phyloP scores from a whole-genome alignment of 116 monocot genomes.

The Phalaenopsis hybrid region DNA sequence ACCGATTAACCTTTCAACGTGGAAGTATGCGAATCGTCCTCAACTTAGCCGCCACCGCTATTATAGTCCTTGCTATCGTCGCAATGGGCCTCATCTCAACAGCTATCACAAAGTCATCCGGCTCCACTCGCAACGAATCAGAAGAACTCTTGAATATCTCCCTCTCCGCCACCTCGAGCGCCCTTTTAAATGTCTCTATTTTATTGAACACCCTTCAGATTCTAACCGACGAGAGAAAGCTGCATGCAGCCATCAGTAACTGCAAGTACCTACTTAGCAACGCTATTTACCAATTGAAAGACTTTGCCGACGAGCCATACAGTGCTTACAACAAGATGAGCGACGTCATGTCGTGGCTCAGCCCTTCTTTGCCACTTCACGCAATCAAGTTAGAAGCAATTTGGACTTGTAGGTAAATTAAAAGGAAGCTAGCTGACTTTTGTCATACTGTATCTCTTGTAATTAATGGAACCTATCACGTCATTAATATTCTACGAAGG shows the following conservation, averaged over 20 bases:
- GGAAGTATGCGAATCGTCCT: conserved; percentile 26
- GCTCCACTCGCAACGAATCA: conserved; percentile 33
- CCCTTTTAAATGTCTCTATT: conserved; percentile 15
- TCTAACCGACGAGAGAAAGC: conserved; percentile 26
- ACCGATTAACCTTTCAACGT: too few species aligned
- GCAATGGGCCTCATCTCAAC: conserved; percentile 4
- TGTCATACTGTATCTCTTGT: too few species aligned
- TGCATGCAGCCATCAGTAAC: conserved; percentile 29
- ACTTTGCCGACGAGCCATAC: conserved; percentile 9
- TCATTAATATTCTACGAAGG: too few species aligned
- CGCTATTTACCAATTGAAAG: conserved; percentile 36
- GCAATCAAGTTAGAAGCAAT: too few species aligned
- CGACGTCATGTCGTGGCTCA: conserved; percentile 53
- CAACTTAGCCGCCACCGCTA: conserved; percentile 23
- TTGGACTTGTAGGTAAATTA: too few species aligned
- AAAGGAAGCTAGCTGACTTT: too few species aligned
- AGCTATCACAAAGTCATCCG: conserved; percentile 18
- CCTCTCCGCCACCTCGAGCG: conserved; percentile 28
- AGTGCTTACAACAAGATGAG: conserved; percentile 29
- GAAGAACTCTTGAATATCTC: conserved; percentile 59
- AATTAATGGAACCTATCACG: too few species aligned
- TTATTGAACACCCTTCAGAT: conserved; percentile 14
- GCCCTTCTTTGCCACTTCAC: conserved; percentile 37
- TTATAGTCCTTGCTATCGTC: conserved; percentile 31
- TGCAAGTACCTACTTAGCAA: conserved; percentile 51